Evolutionary conservation across 169 alveolate genomes (phyloP), one percentile per base, ranked within the genome.

Genomic region (Cryptosporidium muris): DNA sequence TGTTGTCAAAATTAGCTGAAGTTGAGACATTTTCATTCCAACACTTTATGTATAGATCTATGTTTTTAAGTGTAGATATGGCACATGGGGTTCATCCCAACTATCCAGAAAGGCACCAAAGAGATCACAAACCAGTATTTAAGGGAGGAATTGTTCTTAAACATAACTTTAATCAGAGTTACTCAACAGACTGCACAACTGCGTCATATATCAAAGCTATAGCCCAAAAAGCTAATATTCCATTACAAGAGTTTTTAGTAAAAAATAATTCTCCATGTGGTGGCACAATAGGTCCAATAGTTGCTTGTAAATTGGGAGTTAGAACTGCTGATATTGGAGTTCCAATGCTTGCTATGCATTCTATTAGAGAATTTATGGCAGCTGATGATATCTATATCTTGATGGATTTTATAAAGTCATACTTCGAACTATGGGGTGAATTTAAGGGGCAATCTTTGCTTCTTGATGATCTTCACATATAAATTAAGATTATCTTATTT

Each of bases 1-100:
- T 74, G 25, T 34, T 74, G 2, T 36, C 25, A 5, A 36, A 63
- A 25, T 81, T 94, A 7, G 88, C 56, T 38, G 82, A 88, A n/a
- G 34, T 81, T 16, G 36, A 4, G 42, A 37, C 25, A 16, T 91
- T 74, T 47, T 80, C 80, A 3, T 92, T 88, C 68, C 88, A 88
- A 12, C 82, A 82, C 54, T 66, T 94, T 16, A 81, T 92, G 38
- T 80, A 89, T 48, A 88, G 91, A 40, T 89, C 94, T 37, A 92
- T 94, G 82, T 81, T 88, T 36, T 63, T 95, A 16, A 91, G 97
- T 68, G 96, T 96, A 37, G 99, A 97, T 91, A 96, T 95, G 98
- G 98, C 99, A 11, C 99, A 97, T 91, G 97, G 98, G 3, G 90
- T 95, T 16, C 99, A 97, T 82, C 99, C 99, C 6, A 96, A 96